Percentiles rank a stretch among this genome's conserved stretches.
Conservation (phyloP, 1,284 basidiomycete species). For the Apiotrichum gracile region DNA sequence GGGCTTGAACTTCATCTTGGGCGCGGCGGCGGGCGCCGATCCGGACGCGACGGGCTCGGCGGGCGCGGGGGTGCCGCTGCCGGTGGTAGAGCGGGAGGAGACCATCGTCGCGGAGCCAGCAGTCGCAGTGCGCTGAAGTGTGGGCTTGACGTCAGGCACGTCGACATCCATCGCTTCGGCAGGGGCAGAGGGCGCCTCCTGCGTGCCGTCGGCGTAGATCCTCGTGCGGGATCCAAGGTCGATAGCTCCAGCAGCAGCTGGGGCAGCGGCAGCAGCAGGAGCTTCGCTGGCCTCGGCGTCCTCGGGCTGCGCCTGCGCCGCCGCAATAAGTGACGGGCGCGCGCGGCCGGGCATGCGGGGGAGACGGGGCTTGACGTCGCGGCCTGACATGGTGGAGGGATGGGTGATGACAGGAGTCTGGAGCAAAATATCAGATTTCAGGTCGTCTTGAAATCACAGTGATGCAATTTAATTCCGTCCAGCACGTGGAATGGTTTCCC, state of each 20-base stretch:
- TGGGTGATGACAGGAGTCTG: neutral
- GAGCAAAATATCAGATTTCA: neutral
- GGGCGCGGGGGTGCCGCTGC: neutral
- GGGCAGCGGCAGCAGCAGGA: too few species aligned
- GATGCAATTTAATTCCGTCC: neutral
- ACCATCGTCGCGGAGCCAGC: neutral
- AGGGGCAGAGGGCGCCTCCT: neutral
- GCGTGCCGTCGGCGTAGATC: too few species aligned
- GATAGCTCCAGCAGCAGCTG: neutral
- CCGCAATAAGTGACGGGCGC: constrained; percentile 9
- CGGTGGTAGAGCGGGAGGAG: neutral
- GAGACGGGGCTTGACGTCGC: constrained; percentile 11
- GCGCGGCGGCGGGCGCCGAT: neutral
- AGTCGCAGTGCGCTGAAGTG: neutral
- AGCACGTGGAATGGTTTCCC: neutral
- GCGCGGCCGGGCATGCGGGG: constrained; percentile 12
- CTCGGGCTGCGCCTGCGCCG: constrained; percentile 1
- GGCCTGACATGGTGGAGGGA: constrained; percentile 5
- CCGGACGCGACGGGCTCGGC: too few species aligned
- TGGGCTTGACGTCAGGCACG: neutral
- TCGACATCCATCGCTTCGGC: constrained; percentile 8
- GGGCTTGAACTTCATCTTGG: constrained; percentile 46
- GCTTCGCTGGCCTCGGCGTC: too few species aligned
- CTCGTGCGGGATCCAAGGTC: too few species aligned
- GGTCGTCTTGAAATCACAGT: neutral